phyloP scores from a whole-genome alignment of 2,329 filamentous ascomycete species.

The Acarospora socialis region DNA sequence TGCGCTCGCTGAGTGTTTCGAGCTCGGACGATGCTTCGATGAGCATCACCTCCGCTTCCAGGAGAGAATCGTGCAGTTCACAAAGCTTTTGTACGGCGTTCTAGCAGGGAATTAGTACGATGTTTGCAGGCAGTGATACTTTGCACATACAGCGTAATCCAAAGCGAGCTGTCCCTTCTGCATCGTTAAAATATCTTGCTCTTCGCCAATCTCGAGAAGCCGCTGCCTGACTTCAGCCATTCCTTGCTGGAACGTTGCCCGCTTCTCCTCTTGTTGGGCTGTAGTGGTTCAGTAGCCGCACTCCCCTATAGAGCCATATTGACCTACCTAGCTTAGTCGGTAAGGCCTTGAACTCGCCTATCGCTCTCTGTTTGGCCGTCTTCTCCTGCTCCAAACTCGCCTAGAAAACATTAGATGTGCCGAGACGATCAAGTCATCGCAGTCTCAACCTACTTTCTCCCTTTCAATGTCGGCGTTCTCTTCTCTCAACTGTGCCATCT shows the following conservation, averaged over 20 bases:
- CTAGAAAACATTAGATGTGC: conserved; percentile 4
- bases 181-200: conserved; percentile 42
- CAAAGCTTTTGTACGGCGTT: conserved; percentile 49
- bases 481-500: conserved; percentile 17
- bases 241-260: conserved; percentile 27
- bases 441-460: conserved; percentile 12
- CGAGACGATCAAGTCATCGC: not conserved
- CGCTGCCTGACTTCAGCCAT: conserved; percentile 30
- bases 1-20: conserved; percentile 51
- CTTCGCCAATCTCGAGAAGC: conserved; percentile 37
- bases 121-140: conserved; percentile 17
- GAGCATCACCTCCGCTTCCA: conserved; percentile 55
- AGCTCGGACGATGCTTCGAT: conserved; percentile 78
- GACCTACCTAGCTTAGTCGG: conserved; percentile 57
- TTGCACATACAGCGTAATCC: conserved; percentile 36
- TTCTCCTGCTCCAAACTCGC: conserved; percentile 49
- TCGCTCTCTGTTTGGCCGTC: conserved; percentile 48
- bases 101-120: conserved; percentile 12
- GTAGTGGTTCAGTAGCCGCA: conserved; percentile 15
- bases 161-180: conserved; percentile 42
- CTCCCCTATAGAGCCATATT: no score
- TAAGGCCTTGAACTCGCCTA: conserved; percentile 50
- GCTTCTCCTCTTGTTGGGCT: conserved; percentile 32
- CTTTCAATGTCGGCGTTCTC: conserved; percentile 16
- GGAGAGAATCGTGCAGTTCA: conserved; percentile 44